Base-by-base conservation (phyloP, 148 eudicot genomes). In the Rhododendron kiyosumense region DNA sequence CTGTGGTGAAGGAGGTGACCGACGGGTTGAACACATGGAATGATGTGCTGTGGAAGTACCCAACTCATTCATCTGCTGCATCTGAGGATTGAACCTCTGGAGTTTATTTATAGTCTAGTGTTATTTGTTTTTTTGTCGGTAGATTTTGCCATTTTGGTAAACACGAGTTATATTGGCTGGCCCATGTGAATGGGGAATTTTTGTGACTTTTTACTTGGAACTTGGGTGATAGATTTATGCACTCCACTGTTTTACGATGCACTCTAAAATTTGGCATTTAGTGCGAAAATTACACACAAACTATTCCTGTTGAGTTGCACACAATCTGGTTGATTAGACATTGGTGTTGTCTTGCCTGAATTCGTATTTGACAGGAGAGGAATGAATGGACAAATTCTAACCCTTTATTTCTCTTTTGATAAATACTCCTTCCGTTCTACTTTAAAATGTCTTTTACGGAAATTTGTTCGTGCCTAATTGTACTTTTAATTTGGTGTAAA, bases 1-100 rank as follows among this genome's bases (percentile, higher is more conserved):
- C 80, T 38, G 86, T 87, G 7, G 86, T 87, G 26, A 87, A 79
- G 81, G 88, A 87, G 67, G 84, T 87, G 74, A 87, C 88, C n/a
- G 83, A 54, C 32, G 88, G 88, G 38, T 8, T 41, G 15, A 84
- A 83, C 84, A 87, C 86, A 26, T 87, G 88, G 88, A 78, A n/a
- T 51, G 88, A 87, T 43, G 84, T 87, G 79, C 36, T 67, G 84
- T 34, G 69, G 75, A 84, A 67, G 7, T 84, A 87, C 81, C 86
- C 88, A 30, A 24, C 81, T 38, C 88, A 87, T 87, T 79, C 86
- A 45, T 84, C 88, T 2, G 59, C 83, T 8, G 79, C 82, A 28
- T 49, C 82, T 1, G 88, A 86, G 43, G 88, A 86, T 5, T 75
- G 59, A 86, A 59, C 46, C 48, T 46, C n/a, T 24, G 32, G 20